Evolutionary conservation across 371 early-diverging fungal species (phyloP), one percentile per base, ranked within the genome.

Genomic region (Dinochytrium kinnereticum): DNA sequence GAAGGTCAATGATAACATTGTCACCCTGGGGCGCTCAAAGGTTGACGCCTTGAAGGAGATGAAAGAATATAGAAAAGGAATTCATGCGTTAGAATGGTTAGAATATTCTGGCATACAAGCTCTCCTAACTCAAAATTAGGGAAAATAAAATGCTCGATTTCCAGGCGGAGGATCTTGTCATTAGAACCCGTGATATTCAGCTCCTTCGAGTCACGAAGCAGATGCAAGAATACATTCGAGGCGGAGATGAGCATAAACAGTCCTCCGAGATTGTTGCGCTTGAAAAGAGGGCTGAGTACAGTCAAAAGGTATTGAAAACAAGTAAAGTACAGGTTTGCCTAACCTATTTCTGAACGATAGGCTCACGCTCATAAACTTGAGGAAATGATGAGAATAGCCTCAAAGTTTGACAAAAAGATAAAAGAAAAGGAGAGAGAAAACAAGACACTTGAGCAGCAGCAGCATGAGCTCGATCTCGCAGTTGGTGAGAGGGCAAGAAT

Each of bases 141-240:
- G 88, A 88, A 72, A 87, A 80, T 69, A 83, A 85, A 69, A 84
- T 87, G 83, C 77, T 86, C 28, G 88, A 86, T 66, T 87, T 87
- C 79, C 87, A 88, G 69, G 84, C 86, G 0, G 87, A 87, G 37
- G 85, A 89, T 59, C 78, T 87, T 24, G 71, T 79, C 7, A 77
- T 83, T 31, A 70, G 80, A 30, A 88, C 84, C 1, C 76, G 86
- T 7, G 87, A 88, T 67, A 84, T 88, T 39, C 89, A 88, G 76
- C 81, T 88, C 0, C 76, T 88, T 5, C 76, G 89, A 0, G 85
- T 88, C 36, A 86, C 88, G 15, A 88, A 88, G 73, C 81, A 82
- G 51, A 88, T 88, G 86, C 89, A 88, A 70, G 89, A 88, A 65
- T 88, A 77, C 66, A 77, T 88, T 40, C 75, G 88, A 13, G 71